Evolutionary conservation across 2,329 filamentous ascomycete species (phyloP).

Genomic region (Saccharata proteae): DNA sequence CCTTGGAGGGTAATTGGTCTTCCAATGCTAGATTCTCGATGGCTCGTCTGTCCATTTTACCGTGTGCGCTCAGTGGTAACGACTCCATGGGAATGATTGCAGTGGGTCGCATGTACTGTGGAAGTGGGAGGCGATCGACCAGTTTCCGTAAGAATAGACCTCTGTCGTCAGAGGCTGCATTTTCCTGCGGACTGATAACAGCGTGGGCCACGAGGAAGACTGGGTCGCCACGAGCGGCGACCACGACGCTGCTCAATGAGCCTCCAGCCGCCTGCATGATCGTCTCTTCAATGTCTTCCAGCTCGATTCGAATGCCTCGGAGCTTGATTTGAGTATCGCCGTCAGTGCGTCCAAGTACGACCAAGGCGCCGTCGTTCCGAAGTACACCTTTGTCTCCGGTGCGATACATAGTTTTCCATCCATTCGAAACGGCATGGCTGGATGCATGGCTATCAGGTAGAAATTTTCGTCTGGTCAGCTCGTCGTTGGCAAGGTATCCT

Average conservation of each 20-base stretch:
- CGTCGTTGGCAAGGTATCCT: constrained; percentile 63
- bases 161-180: too few relatives aligned
- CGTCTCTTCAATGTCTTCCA: constrained; percentile 38
- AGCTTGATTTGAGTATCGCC: constrained; percentile 65
- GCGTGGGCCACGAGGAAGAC: constrained; percentile 20
- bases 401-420: constrained; percentile 52
- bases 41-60: constrained; percentile 58
- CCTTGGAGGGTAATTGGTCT: background rate
- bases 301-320: constrained; percentile 62
- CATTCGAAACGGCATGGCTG: background rate
- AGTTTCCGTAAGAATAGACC: too few relatives aligned
- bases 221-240: background rate
- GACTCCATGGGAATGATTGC: constrained; percentile 50
- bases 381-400: constrained; percentile 60
- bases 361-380: constrained; percentile 54
- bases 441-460: background rate
- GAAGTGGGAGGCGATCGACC: constrained; percentile 46
- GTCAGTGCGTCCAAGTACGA: constrained; percentile 63
- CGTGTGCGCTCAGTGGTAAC: constrained; percentile 62
- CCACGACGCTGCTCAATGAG: constrained; percentile 20
- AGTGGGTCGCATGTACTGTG: constrained; percentile 64
- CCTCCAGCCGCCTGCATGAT: constrained; percentile 19
- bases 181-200: too few relatives aligned
- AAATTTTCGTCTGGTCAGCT: constrained; percentile 19
- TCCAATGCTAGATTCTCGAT: constrained; percentile 1